A percentile compares a stretch with the other conserved stretches of the same genome.
Conservation (phyloP, 2,329 filamentous ascomycete species). For the Paraconiothyrium brasiliense region DNA sequence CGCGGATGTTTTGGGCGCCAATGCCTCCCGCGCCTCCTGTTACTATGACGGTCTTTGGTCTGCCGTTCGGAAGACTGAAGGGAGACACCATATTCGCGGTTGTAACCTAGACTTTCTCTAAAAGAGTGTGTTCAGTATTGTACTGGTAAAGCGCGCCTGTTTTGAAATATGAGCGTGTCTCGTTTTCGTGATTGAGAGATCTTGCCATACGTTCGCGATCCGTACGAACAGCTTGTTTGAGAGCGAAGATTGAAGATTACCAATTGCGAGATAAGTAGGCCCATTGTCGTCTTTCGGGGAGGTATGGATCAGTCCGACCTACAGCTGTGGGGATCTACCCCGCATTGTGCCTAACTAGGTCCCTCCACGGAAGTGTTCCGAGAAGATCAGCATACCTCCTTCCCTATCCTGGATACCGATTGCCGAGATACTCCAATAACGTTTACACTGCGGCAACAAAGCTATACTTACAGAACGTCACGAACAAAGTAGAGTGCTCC, state of each 20-base stretch:
- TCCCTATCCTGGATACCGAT: slow-evolving; percentile 5
- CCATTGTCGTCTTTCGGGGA: neutral
- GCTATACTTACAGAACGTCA: neutral
- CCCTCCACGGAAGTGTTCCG: slow-evolving; percentile 11
- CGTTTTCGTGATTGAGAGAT: neutral
- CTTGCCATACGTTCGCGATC: no score
- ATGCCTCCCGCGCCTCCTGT: slow-evolving; percentile 56
- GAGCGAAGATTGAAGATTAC: no score
- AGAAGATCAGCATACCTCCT: slow-evolving; percentile 4
- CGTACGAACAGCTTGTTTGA: no score
- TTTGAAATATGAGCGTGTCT: neutral
- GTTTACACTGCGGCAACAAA: neutral
- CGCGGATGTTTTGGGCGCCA: slow-evolving; percentile 50
- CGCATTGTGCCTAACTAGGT: slow-evolving; percentile 13
- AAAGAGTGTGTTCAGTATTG: neutral
- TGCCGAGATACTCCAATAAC: slow-evolving; percentile 5
- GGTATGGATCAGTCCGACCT: neutral
- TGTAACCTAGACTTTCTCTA: neutral
- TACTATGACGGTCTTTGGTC: slow-evolving; percentile 52
- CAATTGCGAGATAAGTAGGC: neutral
- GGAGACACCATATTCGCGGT: slow-evolving; percentile 8
- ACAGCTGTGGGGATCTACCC: slow-evolving; percentile 17
- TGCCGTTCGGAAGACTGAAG: slow-evolving; percentile 25
- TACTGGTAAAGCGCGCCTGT: neutral
- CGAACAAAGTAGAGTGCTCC: neutral